These are phyloP conservation scores for Populus trichocarpa DNA, from an alignment of 441 rosid genomes.

Conservation along the genomic window DNA sequence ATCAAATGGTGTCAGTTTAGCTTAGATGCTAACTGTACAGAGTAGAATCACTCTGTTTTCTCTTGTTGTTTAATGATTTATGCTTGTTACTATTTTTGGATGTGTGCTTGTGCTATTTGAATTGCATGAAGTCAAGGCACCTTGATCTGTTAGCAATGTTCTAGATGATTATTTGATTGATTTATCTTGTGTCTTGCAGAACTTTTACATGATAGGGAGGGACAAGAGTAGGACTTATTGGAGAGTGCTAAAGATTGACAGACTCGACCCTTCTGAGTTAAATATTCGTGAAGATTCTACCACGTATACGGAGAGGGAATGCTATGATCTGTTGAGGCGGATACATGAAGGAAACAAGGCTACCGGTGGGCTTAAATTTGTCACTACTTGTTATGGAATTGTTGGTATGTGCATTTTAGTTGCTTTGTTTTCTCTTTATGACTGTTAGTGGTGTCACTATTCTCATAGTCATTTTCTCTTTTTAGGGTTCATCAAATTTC, in stretches of 20 bases:
- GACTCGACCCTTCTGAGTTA: conserved; percentile 69
- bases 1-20: not conserved
- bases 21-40: not conserved
- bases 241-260: conserved; percentile 88
- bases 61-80: not conserved
- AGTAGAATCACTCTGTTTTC: not conserved
- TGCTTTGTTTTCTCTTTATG: not conserved
- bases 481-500: conserved; percentile 82
- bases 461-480: conserved; percentile 13
- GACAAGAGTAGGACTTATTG: conserved; percentile 72
- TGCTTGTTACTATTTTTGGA: not conserved
- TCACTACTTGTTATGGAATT: conserved; percentile 85
- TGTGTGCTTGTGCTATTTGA: not conserved
- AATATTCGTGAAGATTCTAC: conserved; percentile 78
- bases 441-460: conserved; percentile 1
- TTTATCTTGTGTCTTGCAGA: conserved; percentile 37
- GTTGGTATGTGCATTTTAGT: conserved; percentile 55
- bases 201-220: conserved; percentile 92
- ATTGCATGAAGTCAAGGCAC: not conserved
- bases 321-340: conserved; percentile 72
- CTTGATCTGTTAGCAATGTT: not conserved
- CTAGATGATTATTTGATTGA: not conserved
- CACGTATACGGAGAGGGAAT: conserved; percentile 60
- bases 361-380: conserved; percentile 82
- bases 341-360: conserved; percentile 87